Conservation (phyloP, 1,284 basidiomycete species). For the Dichomitus squalens region DNA sequence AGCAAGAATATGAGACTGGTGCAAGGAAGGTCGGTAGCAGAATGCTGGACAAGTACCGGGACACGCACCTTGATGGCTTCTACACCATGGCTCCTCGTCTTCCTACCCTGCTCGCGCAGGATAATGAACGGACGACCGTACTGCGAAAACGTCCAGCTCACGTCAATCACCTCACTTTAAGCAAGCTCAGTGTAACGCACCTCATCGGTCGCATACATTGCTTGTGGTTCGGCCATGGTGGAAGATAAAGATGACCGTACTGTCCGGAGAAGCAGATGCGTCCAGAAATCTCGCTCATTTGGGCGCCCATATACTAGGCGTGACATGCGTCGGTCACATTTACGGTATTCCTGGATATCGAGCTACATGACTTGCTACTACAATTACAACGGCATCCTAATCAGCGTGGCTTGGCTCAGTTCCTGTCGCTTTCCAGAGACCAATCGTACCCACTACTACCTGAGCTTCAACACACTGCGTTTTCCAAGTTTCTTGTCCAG, state of each 20-base stretch:
- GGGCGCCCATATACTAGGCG: background rate
- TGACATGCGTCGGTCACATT: too few relatives aligned
- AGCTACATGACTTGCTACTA: too few relatives aligned
- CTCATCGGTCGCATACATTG: slow-evolving; percentile 92
- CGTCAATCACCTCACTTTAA: slow-evolving; percentile 20
- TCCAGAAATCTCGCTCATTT: background rate
- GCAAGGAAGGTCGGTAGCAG: background rate
- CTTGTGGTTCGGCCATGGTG: slow-evolving; percentile 53
- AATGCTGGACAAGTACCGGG: background rate
- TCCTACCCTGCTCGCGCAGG: slow-evolving; percentile 92
- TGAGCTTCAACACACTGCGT: too few relatives aligned
- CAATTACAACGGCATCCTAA: too few relatives aligned
- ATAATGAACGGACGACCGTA: slow-evolving; percentile 98
- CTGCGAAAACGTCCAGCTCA: slow-evolving; percentile 41
- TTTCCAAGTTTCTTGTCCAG: too few relatives aligned
- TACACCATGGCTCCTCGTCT: slow-evolving; percentile 92
- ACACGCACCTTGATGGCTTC: slow-evolving; percentile 91
- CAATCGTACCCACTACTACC: too few relatives aligned
- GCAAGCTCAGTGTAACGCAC: slow-evolving; percentile 41
- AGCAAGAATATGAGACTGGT: slow-evolving; percentile 91
- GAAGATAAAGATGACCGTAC: background rate
- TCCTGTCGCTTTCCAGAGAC: too few relatives aligned
- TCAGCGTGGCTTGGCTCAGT: too few relatives aligned
- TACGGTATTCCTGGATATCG: too few relatives aligned
- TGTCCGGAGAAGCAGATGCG: background rate